These are phyloP conservation scores for Tetrapisispora fleetii DNA, from an alignment of 805 yeast genomes.

Conservation along the genomic window DNA sequence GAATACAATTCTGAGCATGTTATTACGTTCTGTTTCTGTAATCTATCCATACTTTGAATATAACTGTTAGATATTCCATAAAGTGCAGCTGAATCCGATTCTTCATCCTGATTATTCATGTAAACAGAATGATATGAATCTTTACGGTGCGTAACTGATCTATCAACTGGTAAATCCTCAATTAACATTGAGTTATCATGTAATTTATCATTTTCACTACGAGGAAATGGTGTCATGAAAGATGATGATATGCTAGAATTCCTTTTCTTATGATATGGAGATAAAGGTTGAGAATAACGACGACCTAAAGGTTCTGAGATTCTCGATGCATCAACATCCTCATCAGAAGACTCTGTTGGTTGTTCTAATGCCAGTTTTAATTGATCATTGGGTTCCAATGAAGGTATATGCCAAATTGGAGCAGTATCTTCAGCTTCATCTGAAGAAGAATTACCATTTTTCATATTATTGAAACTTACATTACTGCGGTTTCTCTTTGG, in stretches of 20 bases:
- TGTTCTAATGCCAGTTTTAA: conserved; percentile 23
- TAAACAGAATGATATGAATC: conserved; percentile 35
- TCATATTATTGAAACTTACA: background rate
- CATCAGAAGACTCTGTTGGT: background rate
- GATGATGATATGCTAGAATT: background rate
- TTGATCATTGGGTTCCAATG: conserved; percentile 32
- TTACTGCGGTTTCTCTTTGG: background rate
- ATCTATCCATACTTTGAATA: conserved; percentile 18
- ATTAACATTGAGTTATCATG: background rate
- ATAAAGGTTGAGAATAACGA: background rate
- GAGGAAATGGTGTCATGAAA: conserved; percentile 1
- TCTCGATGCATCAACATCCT: background rate
- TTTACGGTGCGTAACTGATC: conserved; percentile 26
- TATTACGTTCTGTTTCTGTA: conserved; percentile 43
- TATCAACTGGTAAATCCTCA: conserved; percentile 7
- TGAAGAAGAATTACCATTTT: background rate
- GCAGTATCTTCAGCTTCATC: conserved; percentile 20
- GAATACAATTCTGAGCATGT: conserved; percentile 35
- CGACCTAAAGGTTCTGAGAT: background rate
- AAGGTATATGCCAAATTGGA: conserved; percentile 33
- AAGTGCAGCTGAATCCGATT: conserved; percentile 8
- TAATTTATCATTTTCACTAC: conserved; percentile 2
- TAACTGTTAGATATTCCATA: conserved; percentile 13
- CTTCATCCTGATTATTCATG: conserved; percentile 25
- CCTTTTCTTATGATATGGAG: background rate